phyloP scores from a whole-genome alignment of 768 basidiomycete species.

The Rhizopogon rudus region DNA sequence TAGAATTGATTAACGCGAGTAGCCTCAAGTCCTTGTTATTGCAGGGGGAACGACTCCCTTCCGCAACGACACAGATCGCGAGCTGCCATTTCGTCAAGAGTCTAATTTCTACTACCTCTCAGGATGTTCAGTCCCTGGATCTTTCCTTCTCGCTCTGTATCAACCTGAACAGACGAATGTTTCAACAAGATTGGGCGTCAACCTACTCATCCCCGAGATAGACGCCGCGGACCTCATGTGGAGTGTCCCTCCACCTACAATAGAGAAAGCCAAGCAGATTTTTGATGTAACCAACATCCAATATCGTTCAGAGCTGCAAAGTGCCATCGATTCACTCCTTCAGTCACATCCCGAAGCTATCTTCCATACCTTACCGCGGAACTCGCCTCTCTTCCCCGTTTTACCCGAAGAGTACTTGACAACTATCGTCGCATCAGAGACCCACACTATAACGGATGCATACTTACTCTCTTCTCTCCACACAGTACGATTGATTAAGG shows the following conservation, averaged over 20 bases:
- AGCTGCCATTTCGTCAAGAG: slow-evolving; percentile 68
- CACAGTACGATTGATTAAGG: slow-evolving; percentile 74
- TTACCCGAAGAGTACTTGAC: slow-evolving; percentile 40
- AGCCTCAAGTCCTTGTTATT: slow-evolving; percentile 70
- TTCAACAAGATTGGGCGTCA: slow-evolving; percentile 40
- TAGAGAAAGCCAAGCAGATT: slow-evolving; percentile 46
- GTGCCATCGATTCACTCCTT: neutral
- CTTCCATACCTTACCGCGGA: slow-evolving; percentile 60
- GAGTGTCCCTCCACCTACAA: slow-evolving; percentile 77
- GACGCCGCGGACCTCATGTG: slow-evolving; percentile 79
- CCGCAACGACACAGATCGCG: slow-evolving; percentile 83
- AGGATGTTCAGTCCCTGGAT: slow-evolving; percentile 71
- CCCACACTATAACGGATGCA: slow-evolving; percentile 43
- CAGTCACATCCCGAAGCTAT: slow-evolving; percentile 39
- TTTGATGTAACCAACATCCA: slow-evolving; percentile 56
- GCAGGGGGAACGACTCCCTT: slow-evolving; percentile 59
- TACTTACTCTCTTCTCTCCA: slow-evolving; percentile 81
- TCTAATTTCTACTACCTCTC: slow-evolving; percentile 89
- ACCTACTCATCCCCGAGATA: slow-evolving; percentile 77
- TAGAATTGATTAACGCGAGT: neutral
- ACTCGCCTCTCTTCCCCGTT: slow-evolving; percentile 47
- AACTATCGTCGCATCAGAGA: slow-evolving; percentile 28
- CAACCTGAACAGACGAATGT: slow-evolving; percentile 39
- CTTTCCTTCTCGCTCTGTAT: slow-evolving; percentile 59
- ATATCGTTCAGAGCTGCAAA: neutral